phyloP scores from a whole-genome alignment of 179 eudicot species.

The Gypsophila paniculata region DNA sequence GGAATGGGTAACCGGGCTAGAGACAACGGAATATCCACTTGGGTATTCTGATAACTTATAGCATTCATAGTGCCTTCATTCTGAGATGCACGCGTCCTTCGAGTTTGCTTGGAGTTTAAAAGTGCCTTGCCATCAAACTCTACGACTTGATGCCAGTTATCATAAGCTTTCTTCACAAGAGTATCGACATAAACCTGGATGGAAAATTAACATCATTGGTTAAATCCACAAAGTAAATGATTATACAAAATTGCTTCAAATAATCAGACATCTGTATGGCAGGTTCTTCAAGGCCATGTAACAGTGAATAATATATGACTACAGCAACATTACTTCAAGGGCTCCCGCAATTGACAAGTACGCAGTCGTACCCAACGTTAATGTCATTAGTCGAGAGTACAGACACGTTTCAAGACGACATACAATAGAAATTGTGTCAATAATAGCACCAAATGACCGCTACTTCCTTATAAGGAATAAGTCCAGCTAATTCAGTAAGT shows the following conservation, averaged over 20 bases:
- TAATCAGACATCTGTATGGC: neutral
- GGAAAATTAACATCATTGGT: neutral
- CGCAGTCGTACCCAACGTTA: too few species aligned
- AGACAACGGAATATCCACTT: constrained; percentile 45
- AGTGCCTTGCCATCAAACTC: constrained; percentile 93
- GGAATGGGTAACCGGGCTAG: constrained; percentile 43
- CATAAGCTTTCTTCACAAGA: constrained; percentile 87
- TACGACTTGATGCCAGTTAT: constrained; percentile 85
- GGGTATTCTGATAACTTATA: constrained; percentile 38
- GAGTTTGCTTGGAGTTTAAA: constrained; percentile 52
- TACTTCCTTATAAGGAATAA: too few species aligned
- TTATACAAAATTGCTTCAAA: neutral
- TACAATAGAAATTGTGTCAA: too few species aligned
- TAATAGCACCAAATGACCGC: too few species aligned
- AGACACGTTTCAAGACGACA: too few species aligned
- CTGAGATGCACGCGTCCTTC: constrained; percentile 44
- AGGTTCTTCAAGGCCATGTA: neutral
- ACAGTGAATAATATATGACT: too few species aligned
- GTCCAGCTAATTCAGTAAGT: too few species aligned
- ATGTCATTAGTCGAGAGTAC: too few species aligned
- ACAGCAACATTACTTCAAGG: too few species aligned
- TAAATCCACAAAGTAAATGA: neutral
- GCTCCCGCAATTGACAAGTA: too few species aligned
- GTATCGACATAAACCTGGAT: constrained; percentile 74
- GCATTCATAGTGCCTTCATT: constrained; percentile 43